Evolutionary conservation across 306 rosid genomes (phyloP), one percentile per base, ranked within the genome.

Genomic region (Quercus parvula): DNA sequence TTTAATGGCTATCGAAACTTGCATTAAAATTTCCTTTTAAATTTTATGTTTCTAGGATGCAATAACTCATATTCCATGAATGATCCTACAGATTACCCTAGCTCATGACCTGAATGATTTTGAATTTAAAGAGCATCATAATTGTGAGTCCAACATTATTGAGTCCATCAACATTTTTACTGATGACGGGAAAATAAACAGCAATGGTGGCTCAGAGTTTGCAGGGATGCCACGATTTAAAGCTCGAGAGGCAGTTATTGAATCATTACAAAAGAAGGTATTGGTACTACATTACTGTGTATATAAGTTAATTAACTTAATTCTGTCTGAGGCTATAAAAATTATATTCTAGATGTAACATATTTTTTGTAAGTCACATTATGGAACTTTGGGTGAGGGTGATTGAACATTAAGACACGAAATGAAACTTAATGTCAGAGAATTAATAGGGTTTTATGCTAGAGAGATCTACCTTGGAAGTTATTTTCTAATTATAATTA

Each of bases 91-190:
- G 99, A 90, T 95, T 79, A 95, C 99, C 80, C 99, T 93, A 2
- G 98, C 99, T 63, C 99, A 95, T 88, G 99, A 93, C 88, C 98
- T 98, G 17, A 95, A 95, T 79, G 98, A 95, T 83, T 95, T 95
- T 84, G 92, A 89, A 69, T 97, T 93, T 77, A 97, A 97, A 75
- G 89, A 86, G 82, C 93, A 94, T 13, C 97, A 95, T 87, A 88
- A 85, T 31, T 96, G 0, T 38, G 44, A 38, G 44, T 35, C 41
- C 41, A 35, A 35, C 41, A 35, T 35, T 35, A 35, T 93, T 79
- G 93, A 90, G 51, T 91, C 88, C 76, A 90, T 95, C 76, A 95
- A 88, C 63, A 84, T 93, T 84, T 88, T 95, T 81, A 91, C 93
- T 6, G 97, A 93, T 55, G 97, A 95, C 73, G 98, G 99, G 70